These are phyloP conservation scores for Agastache rugosa DNA, from an alignment of 257 asterid species.

Conservation along the genomic window DNA sequence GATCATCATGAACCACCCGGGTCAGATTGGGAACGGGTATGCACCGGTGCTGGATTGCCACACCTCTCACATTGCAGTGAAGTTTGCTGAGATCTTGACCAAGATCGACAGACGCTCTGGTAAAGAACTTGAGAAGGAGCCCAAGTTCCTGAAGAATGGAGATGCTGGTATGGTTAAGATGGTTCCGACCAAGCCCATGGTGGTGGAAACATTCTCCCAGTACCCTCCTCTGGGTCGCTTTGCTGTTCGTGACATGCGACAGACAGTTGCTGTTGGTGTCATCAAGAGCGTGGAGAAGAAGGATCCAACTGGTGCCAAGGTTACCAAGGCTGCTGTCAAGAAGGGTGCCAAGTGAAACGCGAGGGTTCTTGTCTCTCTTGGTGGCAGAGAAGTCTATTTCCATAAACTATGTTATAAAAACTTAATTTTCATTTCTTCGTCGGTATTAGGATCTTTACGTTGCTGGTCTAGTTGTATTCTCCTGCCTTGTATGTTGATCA, in stretches of 20 bases:
- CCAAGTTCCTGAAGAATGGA: constrained; percentile 78
- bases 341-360: constrained; percentile 70
- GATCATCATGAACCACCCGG: constrained; percentile 74
- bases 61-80: constrained; percentile 76
- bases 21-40: constrained; percentile 73
- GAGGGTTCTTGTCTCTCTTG: background rate
- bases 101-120: constrained; percentile 86
- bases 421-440: background rate
- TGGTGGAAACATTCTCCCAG: constrained; percentile 63
- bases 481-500: constrained; percentile 32
- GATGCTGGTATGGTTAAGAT: constrained; percentile 80
- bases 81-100: constrained; percentile 67
- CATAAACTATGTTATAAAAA: background rate
- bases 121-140: constrained; percentile 79
- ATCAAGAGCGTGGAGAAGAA: constrained; percentile 48
- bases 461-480: constrained; percentile 18
- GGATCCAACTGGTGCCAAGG: constrained; percentile 36
- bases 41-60: constrained; percentile 74
- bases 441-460: background rate
- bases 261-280: constrained; percentile 29
- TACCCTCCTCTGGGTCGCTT: constrained; percentile 77
- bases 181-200: constrained; percentile 88
- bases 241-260: constrained; percentile 72
- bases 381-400: background rate
- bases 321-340: constrained; percentile 65